Base-by-base conservation (phyloP, 75 land plant genomes). In the Selaginella tamariscina region DNA sequence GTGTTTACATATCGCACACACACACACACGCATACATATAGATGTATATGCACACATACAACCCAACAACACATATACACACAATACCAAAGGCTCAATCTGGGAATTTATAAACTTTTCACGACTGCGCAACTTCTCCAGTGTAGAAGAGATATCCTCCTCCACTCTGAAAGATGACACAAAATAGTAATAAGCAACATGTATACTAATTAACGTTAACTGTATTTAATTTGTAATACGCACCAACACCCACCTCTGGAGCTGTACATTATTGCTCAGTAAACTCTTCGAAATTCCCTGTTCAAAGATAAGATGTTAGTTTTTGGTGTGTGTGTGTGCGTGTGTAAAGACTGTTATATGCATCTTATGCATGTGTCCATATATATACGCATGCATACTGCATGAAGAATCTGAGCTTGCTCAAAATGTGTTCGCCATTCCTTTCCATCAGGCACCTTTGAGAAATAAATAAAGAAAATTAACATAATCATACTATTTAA, bases 361-460 rank as follows among this genome's bases (percentile, higher is more conserved):
- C n/a, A n/a, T n/a, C n/a, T n/a, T n/a, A n/a, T n/a, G n/a, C 49
- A 39, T 39, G 49, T 39, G 5, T 5, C 49, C 11, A 39, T 5
- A 39, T 39, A 39, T 5, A 39, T 39, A 39, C 5, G 49, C 49
- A 39, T 39, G 1, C 49, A n/a, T 21, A 54, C 70, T 9, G 49
- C 15, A 1, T 66, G 67, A 1, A 72, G 33, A 18, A 55, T 65
- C 27, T 66, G 30, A 0, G 74, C 63, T 32, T 33, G 70, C 1
- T 72, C 74, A 2, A 72, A 24, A 67, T 72, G 71, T 11, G 63
- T 0, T 27, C 74, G 70, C 74, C 74, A 72, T 29, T 72, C 74
- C 15, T 72, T 67, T 1, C 70, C 71, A 22, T 72, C 62, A 0
- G 44, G 39, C 0, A 72, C 23, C 68, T 66, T 2, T 18, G 20